phyloP scores from a whole-genome alignment of 1,139 yeast genomes.

The Williopsis jadinii region DNA sequence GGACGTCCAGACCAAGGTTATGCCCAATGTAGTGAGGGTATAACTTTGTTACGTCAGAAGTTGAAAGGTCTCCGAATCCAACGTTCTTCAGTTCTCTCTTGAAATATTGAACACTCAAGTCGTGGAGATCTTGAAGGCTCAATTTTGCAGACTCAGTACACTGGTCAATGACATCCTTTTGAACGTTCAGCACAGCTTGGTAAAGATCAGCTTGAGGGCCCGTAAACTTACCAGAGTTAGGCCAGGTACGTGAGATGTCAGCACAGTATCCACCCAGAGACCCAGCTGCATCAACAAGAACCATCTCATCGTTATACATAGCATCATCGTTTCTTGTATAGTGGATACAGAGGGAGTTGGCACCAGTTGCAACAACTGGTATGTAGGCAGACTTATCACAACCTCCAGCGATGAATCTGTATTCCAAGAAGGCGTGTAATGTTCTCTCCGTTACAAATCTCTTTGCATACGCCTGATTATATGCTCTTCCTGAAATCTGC shows the following conservation, averaged over 20 bases:
- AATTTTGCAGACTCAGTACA: slow-evolving; percentile 38
- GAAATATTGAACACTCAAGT: slow-evolving; percentile 52
- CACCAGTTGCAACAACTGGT: slow-evolving; percentile 95
- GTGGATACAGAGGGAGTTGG: slow-evolving; percentile 80
- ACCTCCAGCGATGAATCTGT: slow-evolving; percentile 77
- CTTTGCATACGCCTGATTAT: slow-evolving; percentile 70
- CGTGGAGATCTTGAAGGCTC: slow-evolving; percentile 74
- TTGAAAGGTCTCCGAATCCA: slow-evolving; percentile 52
- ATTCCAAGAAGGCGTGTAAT: slow-evolving; percentile 75
- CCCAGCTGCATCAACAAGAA: slow-evolving; percentile 94
- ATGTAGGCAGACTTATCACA: slow-evolving; percentile 87
- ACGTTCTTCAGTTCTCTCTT: slow-evolving; percentile 60
- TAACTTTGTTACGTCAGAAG: slow-evolving; percentile 47
- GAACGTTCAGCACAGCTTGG: slow-evolving; percentile 79
- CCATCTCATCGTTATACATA: slow-evolving; percentile 69
- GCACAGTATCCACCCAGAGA: slow-evolving; percentile 90
- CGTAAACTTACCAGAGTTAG: slow-evolving; percentile 65
- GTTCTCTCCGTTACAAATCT: slow-evolving; percentile 68
- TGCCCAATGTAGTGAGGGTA: slow-evolving; percentile 97
- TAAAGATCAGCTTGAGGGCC: slow-evolving; percentile 80
- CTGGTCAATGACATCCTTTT: slow-evolving; percentile 63
- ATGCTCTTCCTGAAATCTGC: slow-evolving; percentile 73
- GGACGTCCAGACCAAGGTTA: slow-evolving; percentile 88
- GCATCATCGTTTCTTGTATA: slow-evolving; percentile 85
- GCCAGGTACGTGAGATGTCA: slow-evolving; percentile 97